Base-by-base conservation (phyloP, 2,329 filamentous ascomycete genomes). In the Diaporthe sp. region DNA sequence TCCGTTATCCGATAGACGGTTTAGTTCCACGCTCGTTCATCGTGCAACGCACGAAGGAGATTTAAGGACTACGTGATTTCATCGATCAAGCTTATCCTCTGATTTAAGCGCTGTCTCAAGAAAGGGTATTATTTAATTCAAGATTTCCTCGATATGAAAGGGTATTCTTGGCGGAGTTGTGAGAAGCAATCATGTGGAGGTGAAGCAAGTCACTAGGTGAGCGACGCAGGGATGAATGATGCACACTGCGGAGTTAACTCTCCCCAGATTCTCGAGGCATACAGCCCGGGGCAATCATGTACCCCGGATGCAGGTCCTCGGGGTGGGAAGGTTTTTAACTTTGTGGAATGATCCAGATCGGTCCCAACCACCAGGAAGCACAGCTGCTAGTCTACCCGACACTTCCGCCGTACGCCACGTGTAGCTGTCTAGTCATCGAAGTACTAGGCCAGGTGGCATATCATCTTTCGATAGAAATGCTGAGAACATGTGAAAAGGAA, bases 151-250 rank as follows among this genome's bases (percentile, higher is more conserved):
- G n/a, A 69, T 55, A 55, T 69, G 49, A 69, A 28, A 22, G 15
- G 34, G 51, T 39, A 28, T 22, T 55, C 49, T 55, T 69, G 49
- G 65, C 34, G n/a, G 12, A 53, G 31, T 15, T 15, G 34, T 55
- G 42, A 31, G 49, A 31, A 12, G 19, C 49, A 31, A 28, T 53
- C 13, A 53, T 55, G 65, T 69, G 65, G 46, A 69, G 65, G 46
- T 69, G 49, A 53, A 37, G 34, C 65, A 55, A 22, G 65, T 69
- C 65, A 55, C 22, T 28, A 22, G 7, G 65, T 55, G 49, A 55
- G 65, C 65, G 65, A 34, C 49, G 46, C 65, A 69, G 65, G 65
- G 65, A 69, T 69, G 34, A 69, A 53, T 69, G 65, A 55, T 69
- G 49, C 34, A 69, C 3, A n/a, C 34, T 69, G 49, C 49, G 65